Conservation (phyloP, 2,329 filamentous ascomycete genomes). For the Trichoderma lentiforme region DNA sequence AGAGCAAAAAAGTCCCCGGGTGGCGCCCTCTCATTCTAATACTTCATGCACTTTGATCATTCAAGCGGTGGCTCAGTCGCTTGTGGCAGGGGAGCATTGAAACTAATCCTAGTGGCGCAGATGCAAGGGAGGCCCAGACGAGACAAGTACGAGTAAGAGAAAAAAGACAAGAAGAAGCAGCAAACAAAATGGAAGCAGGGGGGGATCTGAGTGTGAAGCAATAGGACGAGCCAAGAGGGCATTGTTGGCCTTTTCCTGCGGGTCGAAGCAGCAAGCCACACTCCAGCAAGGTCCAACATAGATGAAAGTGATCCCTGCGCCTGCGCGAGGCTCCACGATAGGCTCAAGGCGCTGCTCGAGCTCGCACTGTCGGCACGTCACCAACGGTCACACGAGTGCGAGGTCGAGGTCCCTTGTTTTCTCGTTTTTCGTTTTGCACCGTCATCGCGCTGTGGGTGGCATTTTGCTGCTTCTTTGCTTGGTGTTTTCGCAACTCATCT, state of each 20-base stretch:
- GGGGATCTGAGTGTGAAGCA: not conserved
- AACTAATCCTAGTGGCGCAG: slow-evolving; percentile 9
- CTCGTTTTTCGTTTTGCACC: not conserved
- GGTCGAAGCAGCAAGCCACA: slow-evolving; percentile 5
- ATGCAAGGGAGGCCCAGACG: not conserved
- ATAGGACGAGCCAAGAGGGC: not conserved
- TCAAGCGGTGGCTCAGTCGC: slow-evolving; percentile 9
- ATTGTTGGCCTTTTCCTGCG: slow-evolving; percentile 5
- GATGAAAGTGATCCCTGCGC: slow-evolving; percentile 25
- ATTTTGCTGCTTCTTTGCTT: not conserved
- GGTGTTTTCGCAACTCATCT: not conserved
- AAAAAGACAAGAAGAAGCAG: not conserved
- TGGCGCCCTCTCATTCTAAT: not conserved
- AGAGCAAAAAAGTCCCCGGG: not conserved
- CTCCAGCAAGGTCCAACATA: slow-evolving; percentile 1
- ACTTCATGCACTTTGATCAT: not conserved
- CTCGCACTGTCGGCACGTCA: slow-evolving; percentile 17
- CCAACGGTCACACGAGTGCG: slow-evolving; percentile 10
- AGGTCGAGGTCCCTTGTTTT: not conserved
- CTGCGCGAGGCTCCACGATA: slow-evolving; percentile 32
- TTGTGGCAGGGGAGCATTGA: not conserved
- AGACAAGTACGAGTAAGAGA: not conserved
- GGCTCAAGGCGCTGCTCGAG: slow-evolving; percentile 26
- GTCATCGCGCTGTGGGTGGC: not conserved
- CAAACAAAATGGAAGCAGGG: not conserved